Conservation (phyloP, 2,329 filamentous ascomycete species). For the Fusarium camptoceras region DNA sequence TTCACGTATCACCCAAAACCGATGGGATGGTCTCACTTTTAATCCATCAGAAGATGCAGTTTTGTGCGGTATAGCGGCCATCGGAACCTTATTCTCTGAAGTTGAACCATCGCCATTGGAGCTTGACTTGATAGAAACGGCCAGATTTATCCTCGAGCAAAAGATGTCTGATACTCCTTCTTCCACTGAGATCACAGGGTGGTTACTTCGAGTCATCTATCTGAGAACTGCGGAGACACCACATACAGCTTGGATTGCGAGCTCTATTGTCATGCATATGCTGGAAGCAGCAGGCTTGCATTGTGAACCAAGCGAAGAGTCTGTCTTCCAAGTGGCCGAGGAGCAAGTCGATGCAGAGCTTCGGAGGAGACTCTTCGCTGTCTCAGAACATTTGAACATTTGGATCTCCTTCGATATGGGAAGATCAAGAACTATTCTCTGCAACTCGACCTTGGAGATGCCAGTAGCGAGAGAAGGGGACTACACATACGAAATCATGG, state of each 20-base stretch:
- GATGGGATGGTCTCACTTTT: slow-evolving; percentile 50
- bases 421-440: slow-evolving; percentile 62
- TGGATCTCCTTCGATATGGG: slow-evolving; percentile 71
- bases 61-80: slow-evolving; percentile 65
- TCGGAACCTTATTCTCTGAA: slow-evolving; percentile 64
- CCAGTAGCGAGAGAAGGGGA: slow-evolving; percentile 55
- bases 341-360: slow-evolving; percentile 53
- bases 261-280: slow-evolving; percentile 68
- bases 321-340: slow-evolving; percentile 42
- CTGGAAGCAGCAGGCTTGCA: slow-evolving; percentile 65
- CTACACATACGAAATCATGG: slow-evolving; percentile 61
- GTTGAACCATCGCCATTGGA: slow-evolving; percentile 56
- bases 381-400: slow-evolving; percentile 68
- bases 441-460: slow-evolving; percentile 57
- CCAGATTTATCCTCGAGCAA: slow-evolving; percentile 59
- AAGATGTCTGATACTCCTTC: slow-evolving; percentile 49
- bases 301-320: slow-evolving; percentile 50
- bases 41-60: slow-evolving; percentile 51
- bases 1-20: slow-evolving; percentile 44
- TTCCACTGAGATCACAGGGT: slow-evolving; percentile 58
- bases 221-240: slow-evolving; percentile 65
- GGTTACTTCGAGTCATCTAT: slow-evolving; percentile 66
- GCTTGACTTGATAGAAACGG: slow-evolving; percentile 59
- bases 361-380: slow-evolving; percentile 58
- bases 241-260: slow-evolving; percentile 68